phyloP scores from a whole-genome alignment of 495 filamentous ascomycete genomes.

The Podospora conica region DNA sequence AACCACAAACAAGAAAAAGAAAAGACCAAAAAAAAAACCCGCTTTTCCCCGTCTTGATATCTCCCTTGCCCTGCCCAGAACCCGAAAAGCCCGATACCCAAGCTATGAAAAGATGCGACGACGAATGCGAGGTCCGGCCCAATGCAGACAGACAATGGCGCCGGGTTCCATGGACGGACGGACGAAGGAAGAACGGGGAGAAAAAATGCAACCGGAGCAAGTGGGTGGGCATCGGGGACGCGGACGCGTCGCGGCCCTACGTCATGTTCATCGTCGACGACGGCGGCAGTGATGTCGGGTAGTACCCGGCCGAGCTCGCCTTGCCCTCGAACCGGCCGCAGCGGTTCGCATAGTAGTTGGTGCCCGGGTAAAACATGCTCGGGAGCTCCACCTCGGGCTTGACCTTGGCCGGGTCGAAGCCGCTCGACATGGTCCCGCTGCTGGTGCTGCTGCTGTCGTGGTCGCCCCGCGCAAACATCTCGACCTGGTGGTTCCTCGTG shows the following conservation, averaged over 20 bases:
- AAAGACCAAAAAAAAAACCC: background rate
- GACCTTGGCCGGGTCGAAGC: slow-evolving; percentile 31
- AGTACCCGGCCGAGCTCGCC: slow-evolving; percentile 37
- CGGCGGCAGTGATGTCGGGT: slow-evolving; percentile 35
- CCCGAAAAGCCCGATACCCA: background rate
- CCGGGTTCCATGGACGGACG: background rate
- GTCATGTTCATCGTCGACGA: slow-evolving; percentile 28
- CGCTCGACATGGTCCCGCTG: slow-evolving; percentile 16
- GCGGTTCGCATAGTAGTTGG: slow-evolving; percentile 30
- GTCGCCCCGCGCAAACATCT: slow-evolving; percentile 38
- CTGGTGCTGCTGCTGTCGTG: slow-evolving; percentile 24
- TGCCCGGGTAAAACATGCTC: slow-evolving; percentile 35
- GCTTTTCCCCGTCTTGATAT: background rate
- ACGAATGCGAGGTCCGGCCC: background rate
- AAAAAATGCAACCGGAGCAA: background rate
- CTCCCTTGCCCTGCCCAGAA: background rate
- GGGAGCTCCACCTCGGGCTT: slow-evolving; percentile 44
- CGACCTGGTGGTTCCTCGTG: slow-evolving; percentile 34
- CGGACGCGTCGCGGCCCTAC: background rate
- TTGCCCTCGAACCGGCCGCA: slow-evolving; percentile 44
- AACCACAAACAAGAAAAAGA: background rate
- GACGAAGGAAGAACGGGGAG: background rate
- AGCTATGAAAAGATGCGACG: background rate
- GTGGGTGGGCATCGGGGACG: background rate
- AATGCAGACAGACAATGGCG: slow-evolving; percentile 1